A percentile compares a stretch with the other conserved stretches of the same genome.
Evolutionary conservation across 768 basidiomycete genomes (phyloP).

Genomic region (Imleria badia): DNA sequence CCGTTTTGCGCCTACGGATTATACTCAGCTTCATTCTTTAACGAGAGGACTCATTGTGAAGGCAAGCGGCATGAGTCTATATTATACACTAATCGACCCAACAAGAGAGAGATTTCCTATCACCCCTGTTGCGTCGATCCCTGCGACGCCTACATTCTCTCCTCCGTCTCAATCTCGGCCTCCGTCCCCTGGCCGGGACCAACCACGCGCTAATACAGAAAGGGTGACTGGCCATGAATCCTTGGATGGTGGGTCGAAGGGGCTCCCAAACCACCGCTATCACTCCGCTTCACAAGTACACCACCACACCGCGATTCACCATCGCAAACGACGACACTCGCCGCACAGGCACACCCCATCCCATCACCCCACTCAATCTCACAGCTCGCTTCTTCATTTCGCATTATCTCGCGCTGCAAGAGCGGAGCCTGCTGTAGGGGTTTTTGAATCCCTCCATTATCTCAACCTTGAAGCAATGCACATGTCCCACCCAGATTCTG

Average conservation of each 20-base stretch:
- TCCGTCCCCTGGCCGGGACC: conserved; percentile 27
- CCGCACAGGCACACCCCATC: conserved; percentile 13
- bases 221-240: not conserved
- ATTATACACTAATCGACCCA: conserved; percentile 65
- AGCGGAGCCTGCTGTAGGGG: conserved; percentile 60
- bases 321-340: conserved; percentile 10
- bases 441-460: conserved; percentile 72
- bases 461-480: conserved; percentile 62
- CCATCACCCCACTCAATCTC: conserved; percentile 32
- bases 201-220: not conserved
- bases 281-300: conserved; percentile 2
- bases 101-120: conserved; percentile 55
- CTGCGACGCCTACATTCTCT: conserved; percentile 34
- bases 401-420: conserved; percentile 33
- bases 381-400: conserved; percentile 41
- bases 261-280: not conserved
- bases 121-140: conserved; percentile 41
- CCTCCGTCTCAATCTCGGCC: conserved; percentile 35
- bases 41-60: conserved; percentile 52
- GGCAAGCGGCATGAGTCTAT: conserved; percentile 61
- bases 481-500: conserved; percentile 48
- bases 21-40: conserved; percentile 47
- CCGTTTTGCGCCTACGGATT: conserved; percentile 59
- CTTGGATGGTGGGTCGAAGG: not conserved
- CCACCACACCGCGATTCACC: conserved; percentile 1